phyloP scores from a whole-genome alignment of 768 basidiomycete species.

The Hysterangium stoloniferum region DNA sequence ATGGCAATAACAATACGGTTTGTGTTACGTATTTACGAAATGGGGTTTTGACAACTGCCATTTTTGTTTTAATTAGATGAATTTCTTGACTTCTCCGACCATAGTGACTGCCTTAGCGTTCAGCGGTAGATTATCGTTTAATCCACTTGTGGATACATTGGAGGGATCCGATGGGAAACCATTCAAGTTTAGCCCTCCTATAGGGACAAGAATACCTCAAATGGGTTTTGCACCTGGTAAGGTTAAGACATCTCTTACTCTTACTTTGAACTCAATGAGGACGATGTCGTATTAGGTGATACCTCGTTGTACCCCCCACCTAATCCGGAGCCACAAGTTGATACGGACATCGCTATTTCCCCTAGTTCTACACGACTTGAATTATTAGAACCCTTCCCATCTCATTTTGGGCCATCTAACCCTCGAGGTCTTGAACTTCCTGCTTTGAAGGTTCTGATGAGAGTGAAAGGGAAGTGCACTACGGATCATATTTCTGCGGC shows the following conservation, averaged over 20 bases:
- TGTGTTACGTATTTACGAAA: background rate
- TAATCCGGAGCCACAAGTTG: conserved; percentile 64
- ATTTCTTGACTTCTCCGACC: conserved; percentile 96
- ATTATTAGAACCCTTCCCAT: conserved; percentile 74
- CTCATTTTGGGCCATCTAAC: conserved; percentile 57
- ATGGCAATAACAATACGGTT: conserved; percentile 80
- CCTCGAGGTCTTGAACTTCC: conserved; percentile 66
- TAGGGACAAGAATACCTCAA: conserved; percentile 76
- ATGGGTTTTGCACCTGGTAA: conserved; percentile 75
- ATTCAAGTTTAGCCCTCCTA: conserved; percentile 82
- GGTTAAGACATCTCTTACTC: conserved; percentile 12
- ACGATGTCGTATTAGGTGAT: conserved; percentile 23
- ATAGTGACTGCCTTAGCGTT: conserved; percentile 98
- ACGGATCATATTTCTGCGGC: conserved; percentile 99
- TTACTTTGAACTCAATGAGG: background rate
- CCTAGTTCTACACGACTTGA: conserved; percentile 81
- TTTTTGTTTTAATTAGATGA: conserved; percentile 44
- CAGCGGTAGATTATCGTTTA: conserved; percentile 88
- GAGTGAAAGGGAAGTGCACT: conserved; percentile 97
- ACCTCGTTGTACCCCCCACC: conserved; percentile 72
- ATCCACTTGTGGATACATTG: conserved; percentile 77
- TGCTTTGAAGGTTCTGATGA: conserved; percentile 73
- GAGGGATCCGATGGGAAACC: conserved; percentile 56
- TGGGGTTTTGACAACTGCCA: too few species aligned
- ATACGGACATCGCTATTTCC: conserved; percentile 69